A percentile compares a stretch with the other conserved stretches of the same genome.
These are phyloP conservation scores for Leptosphaerulina australis DNA, from an alignment of 2,329 filamentous ascomycete species.

Conservation along the genomic window DNA sequence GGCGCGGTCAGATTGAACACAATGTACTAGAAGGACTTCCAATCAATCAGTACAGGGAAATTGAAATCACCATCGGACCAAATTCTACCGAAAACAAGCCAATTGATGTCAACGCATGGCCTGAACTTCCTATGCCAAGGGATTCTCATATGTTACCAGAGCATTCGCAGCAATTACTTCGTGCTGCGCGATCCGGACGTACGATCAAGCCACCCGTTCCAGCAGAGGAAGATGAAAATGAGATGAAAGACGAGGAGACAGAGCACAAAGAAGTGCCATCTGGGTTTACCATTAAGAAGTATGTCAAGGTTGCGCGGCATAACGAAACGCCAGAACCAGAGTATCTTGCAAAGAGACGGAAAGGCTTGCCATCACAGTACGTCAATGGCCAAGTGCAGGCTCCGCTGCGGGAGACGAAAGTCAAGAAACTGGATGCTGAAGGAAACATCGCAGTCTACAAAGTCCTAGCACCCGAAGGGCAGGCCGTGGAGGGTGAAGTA, in stretches of 20 bases:
- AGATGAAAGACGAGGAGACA: conserved; percentile 52
- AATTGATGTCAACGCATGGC: conserved; percentile 69
- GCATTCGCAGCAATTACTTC: conserved; percentile 81
- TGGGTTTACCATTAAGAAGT: conserved; percentile 64
- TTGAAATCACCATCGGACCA: conserved; percentile 69
- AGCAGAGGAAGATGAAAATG: conserved; percentile 68
- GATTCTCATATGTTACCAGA: conserved; percentile 78
- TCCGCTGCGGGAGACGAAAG: conserved; percentile 75
- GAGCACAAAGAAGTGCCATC: conserved; percentile 53
- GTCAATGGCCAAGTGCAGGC: conserved; percentile 30
- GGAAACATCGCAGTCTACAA: conserved; percentile 87
- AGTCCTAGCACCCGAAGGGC: conserved; percentile 78
- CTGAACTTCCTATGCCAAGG: conserved; percentile 85
- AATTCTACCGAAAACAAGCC: conserved; percentile 67
- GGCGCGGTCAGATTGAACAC: conserved; percentile 65
- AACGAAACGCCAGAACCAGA: conserved; percentile 65
- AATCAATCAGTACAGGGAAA: conserved; percentile 86
- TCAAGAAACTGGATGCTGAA: conserved; percentile 74
- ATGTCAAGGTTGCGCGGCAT: conserved; percentile 62
- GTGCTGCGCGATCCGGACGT: conserved; percentile 77
- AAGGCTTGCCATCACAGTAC: conserved; percentile 60
- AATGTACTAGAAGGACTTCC: conserved; percentile 77
- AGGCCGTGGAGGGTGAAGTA: conserved; percentile 81
- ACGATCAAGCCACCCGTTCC: conserved; percentile 75
- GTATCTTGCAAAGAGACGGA: conserved; percentile 66